Evolutionary conservation across 2,329 filamentous ascomycete genomes (phyloP).

Genomic region (Fusarium sp.): DNA sequence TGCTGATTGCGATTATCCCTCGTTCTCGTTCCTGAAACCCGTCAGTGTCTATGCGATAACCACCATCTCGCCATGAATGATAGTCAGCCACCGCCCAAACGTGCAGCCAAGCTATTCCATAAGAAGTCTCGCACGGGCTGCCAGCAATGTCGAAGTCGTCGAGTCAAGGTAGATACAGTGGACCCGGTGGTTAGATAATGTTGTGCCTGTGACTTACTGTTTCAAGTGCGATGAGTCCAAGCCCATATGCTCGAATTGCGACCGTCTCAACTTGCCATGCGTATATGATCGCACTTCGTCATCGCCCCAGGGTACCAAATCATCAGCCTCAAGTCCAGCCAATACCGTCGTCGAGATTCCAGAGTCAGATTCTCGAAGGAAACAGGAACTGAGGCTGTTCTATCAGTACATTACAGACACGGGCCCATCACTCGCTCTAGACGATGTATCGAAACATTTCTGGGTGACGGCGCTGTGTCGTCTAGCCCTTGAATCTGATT

Average conservation of each 20-base stretch:
- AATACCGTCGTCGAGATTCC: neutral
- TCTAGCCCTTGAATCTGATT: conserved; percentile 4
- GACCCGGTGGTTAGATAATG: no score
- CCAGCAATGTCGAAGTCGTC: conserved; percentile 10
- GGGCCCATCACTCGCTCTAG: neutral
- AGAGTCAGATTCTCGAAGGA: conserved; percentile 7
- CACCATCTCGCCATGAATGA: neutral
- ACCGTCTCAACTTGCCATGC: neutral
- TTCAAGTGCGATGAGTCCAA: conserved; percentile 6
- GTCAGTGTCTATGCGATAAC: neutral
- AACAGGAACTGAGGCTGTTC: neutral
- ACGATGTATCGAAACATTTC: neutral
- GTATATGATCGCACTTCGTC: neutral
- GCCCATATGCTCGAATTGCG: conserved; percentile 1
- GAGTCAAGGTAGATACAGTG: conserved; percentile 7
- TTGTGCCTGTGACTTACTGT: neutral
- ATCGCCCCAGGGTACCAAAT: neutral
- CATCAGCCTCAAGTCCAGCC: neutral
- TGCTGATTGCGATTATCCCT: neutral
- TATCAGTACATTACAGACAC: conserved; percentile 12
- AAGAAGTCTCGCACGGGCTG: conserved; percentile 17
- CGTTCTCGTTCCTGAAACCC: conserved; percentile 6
- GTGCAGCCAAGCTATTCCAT: conserved; percentile 10
- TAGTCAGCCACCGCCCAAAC: neutral
- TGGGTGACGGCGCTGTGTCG: neutral